Evolutionary conservation across 1,284 basidiomycete species (phyloP).

Genomic region (Sphagnurus paluster): DNA sequence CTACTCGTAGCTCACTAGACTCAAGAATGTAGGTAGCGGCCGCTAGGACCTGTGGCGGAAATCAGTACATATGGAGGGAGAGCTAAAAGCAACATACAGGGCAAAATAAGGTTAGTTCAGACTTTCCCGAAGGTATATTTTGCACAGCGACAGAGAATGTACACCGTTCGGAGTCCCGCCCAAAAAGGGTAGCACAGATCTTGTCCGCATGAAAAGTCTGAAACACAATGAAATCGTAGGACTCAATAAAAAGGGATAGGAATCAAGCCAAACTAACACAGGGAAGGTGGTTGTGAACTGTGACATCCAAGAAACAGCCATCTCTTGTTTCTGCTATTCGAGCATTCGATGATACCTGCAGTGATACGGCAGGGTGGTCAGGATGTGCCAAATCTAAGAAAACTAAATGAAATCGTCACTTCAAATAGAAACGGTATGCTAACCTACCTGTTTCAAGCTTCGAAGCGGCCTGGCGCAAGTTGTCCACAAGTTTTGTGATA

Average conservation of each 20-base stretch:
- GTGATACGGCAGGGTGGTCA: slow-evolving; percentile 65
- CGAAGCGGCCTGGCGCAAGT: slow-evolving; percentile 48
- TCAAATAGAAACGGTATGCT: not conserved
- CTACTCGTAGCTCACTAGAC: slow-evolving; percentile 57
- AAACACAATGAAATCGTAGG: slow-evolving; percentile 12
- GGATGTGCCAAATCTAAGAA: slow-evolving; percentile 60
- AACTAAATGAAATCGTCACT: slow-evolving; percentile 1
- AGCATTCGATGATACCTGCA: slow-evolving; percentile 48
- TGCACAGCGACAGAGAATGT: slow-evolving; percentile 42
- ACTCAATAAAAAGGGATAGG: slow-evolving; percentile 2
- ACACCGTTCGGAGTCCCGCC: slow-evolving; percentile 58
- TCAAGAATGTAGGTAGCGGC: slow-evolving; percentile 64
- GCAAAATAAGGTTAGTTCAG: slow-evolving; percentile 60
- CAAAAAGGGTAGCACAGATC: slow-evolving; percentile 50
- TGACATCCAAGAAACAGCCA: slow-evolving; percentile 59
- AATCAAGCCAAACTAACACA: slow-evolving; percentile 59
- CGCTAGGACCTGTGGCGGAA: slow-evolving; percentile 53
- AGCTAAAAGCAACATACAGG: slow-evolving; percentile 49
- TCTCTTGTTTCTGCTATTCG: slow-evolving; percentile 58
- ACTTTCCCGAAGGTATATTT: slow-evolving; percentile 53
- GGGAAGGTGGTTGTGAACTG: slow-evolving; percentile 64
- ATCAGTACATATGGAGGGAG: slow-evolving; percentile 9
- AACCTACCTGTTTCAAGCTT: slow-evolving; percentile 57
- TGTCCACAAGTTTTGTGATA: slow-evolving; percentile 50
- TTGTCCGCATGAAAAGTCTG: slow-evolving; percentile 53